Evolutionary conservation across 768 basidiomycete genomes (phyloP).

Genomic region (Artomyces pyxidatus): DNA sequence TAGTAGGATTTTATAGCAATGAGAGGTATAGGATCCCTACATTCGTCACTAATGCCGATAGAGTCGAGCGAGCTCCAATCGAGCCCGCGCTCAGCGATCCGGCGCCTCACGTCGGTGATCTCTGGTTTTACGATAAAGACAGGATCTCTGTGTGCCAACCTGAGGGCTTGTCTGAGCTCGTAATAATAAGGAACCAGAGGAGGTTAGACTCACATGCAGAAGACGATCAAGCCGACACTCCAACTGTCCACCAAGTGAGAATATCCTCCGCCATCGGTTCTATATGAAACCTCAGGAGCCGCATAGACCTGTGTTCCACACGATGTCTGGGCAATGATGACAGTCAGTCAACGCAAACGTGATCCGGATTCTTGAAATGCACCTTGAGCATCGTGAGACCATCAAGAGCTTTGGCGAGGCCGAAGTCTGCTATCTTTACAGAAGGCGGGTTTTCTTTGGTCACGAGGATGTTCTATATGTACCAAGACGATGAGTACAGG

Average conservation of each 20-base stretch:
- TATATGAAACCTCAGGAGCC: slow-evolving; percentile 83
- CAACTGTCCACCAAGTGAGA: slow-evolving; percentile 89
- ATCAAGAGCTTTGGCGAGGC: slow-evolving; percentile 87
- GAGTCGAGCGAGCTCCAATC: slow-evolving; percentile 3
- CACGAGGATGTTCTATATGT: slow-evolving; percentile 88
- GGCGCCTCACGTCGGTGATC: background rate
- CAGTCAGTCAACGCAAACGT: slow-evolving; percentile 7
- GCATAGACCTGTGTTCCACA: slow-evolving; percentile 95
- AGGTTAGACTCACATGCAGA: slow-evolving; percentile 58
- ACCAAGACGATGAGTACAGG: no score
- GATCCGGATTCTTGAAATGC: no score
- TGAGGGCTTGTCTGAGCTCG: background rate
- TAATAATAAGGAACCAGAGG: background rate
- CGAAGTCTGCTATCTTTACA: slow-evolving; percentile 94
- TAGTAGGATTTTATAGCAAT: background rate
- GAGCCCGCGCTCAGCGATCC: slow-evolving; percentile 10
- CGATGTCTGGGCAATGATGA: slow-evolving; percentile 54
- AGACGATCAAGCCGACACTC: slow-evolving; percentile 94
- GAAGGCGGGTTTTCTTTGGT: slow-evolving; percentile 58
- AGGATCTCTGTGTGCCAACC: slow-evolving; percentile 1
- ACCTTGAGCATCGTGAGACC: slow-evolving; percentile 39
- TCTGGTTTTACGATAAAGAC: slow-evolving; percentile 10
- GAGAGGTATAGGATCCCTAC: slow-evolving; percentile 33
- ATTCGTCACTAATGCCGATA: slow-evolving; percentile 26
- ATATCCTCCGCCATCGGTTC: slow-evolving; percentile 60